phyloP scores from a whole-genome alignment of 2,329 filamentous ascomycete species.

The Cryphonectria japonica region DNA sequence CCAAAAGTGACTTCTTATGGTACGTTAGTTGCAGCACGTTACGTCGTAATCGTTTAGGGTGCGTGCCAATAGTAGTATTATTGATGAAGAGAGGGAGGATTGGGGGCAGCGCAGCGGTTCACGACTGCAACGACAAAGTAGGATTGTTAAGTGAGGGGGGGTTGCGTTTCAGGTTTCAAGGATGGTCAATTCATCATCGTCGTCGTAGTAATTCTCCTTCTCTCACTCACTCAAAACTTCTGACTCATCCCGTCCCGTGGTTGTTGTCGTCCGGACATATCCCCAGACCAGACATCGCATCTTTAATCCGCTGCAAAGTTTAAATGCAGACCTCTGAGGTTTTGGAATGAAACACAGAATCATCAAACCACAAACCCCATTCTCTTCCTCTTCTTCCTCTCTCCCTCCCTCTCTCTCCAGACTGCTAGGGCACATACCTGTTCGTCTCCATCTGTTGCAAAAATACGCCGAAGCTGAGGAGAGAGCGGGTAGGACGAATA shows the following conservation, averaged over 20 bases:
- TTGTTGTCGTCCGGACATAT: no score
- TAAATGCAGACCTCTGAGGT: neutral
- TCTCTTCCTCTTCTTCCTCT: no score
- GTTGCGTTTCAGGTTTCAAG: neutral
- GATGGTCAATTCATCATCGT: neutral
- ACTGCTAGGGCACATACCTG: neutral
- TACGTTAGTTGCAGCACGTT: neutral
- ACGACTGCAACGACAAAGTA: neutral
- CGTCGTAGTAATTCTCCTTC: no score
- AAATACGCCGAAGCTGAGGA: neutral
- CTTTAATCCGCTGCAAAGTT: neutral
- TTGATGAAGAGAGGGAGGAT: neutral
- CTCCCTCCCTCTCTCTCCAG: no score
- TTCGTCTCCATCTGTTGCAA: neutral
- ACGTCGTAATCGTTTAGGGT: neutral
- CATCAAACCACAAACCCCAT: neutral
- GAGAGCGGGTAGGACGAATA: constrained; percentile 4
- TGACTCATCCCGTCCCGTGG: no score
- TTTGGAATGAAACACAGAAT: neutral
- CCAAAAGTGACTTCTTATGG: neutral
- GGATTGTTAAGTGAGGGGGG: neutral
- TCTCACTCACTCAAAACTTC: neutral
- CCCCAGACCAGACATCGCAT: neutral
- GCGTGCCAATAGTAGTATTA: neutral
- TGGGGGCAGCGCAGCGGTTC: neutral